Evolutionary conservation across 805 yeast genomes (phyloP), one percentile per base, ranked within the genome.

Genomic region (Saturnispora hagleri): DNA sequence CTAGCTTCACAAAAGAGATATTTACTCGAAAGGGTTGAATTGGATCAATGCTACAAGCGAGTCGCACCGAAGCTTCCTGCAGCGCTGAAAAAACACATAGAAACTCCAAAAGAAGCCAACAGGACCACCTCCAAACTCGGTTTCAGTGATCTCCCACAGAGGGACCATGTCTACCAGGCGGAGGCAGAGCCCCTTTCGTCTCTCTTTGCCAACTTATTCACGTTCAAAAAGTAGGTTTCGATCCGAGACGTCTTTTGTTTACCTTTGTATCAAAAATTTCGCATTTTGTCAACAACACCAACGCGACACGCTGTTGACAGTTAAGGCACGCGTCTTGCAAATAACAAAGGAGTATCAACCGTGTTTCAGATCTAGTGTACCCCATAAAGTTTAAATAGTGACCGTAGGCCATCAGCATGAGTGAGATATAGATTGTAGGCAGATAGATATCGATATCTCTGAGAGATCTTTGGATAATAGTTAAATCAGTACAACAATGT

Each of bases 1-100:
- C 55, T 75, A 46, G 67, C 82, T 0, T 79, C 86, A 0, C 80
- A 83, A 48, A 76, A 74, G 53, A 65, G 79, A n/a, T 82, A 82
- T 55, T 60, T 82, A 13, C 9, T 64, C 1, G 55, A 65, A 2
- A 77, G 73, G 5, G 67, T 62, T 17, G 86, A 81, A 59, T 57
- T 79, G 15, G 61, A 62, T 12, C 53, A 60, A 27, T 71, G 74
- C 47, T 74, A 70, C 53, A 58, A 59, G 5, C 57, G 69, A 12
- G 75, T 71, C 7, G 62, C 67, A 4, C 53, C 55, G 2, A 40
- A 45, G 1, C 28, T 74, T 20, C 53, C 50, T 7, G 55, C 45
- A 1, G 62, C 63, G 1, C 7, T 45, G 62, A 35, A 42, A 53
- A 28, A 51, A 17, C 65, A 66, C 48, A n/a, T 61, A 5, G 10